phyloP scores from a whole-genome alignment of 805 yeast species.

The Starmerella asiatica region DNA sequence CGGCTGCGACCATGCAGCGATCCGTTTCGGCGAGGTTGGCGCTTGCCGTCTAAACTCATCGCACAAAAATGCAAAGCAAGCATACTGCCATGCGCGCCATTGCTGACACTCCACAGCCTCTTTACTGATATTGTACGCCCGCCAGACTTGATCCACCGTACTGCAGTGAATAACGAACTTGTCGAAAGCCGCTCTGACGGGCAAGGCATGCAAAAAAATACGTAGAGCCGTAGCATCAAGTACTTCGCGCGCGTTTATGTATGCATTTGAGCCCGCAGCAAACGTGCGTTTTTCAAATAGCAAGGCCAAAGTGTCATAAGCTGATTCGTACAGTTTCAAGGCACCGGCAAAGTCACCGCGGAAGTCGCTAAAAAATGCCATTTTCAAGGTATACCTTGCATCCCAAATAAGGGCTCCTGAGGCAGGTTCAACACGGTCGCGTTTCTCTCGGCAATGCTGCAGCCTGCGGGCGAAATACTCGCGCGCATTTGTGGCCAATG shows the following conservation, averaged over 20 bases:
- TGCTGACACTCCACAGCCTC: constrained; percentile 15
- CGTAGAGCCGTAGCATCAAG: constrained; percentile 52
- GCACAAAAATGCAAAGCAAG: constrained; percentile 41
- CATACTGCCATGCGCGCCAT: constrained; percentile 55
- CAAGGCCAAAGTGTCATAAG: constrained; percentile 39
- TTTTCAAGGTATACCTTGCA: constrained; percentile 39
- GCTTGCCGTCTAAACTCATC: neutral
- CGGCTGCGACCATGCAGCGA: constrained; percentile 6
- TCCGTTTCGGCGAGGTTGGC: neutral
- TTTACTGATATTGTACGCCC: constrained; percentile 22
- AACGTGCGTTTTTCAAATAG: constrained; percentile 25
- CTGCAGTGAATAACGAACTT: constrained; percentile 54
- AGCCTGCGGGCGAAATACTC: constrained; percentile 31
- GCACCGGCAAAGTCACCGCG: constrained; percentile 37
- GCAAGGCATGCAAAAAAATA: constrained; percentile 46
- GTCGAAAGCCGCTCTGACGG: constrained; percentile 37
- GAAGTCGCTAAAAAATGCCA: constrained; percentile 39
- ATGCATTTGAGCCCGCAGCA: constrained; percentile 1
- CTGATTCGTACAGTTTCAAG: constrained; percentile 37
- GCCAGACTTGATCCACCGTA: constrained; percentile 32
- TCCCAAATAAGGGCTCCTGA: constrained; percentile 31
- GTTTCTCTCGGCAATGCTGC: constrained; percentile 16
- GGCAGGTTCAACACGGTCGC: constrained; percentile 15
- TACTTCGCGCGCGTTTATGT: constrained; percentile 24
- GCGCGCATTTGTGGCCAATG: constrained; percentile 30